Percentiles rank a stretch among this genome's conserved stretches.
Conservation (phyloP, 148 eudicot species). For the Suaeda aralocaspica region DNA sequence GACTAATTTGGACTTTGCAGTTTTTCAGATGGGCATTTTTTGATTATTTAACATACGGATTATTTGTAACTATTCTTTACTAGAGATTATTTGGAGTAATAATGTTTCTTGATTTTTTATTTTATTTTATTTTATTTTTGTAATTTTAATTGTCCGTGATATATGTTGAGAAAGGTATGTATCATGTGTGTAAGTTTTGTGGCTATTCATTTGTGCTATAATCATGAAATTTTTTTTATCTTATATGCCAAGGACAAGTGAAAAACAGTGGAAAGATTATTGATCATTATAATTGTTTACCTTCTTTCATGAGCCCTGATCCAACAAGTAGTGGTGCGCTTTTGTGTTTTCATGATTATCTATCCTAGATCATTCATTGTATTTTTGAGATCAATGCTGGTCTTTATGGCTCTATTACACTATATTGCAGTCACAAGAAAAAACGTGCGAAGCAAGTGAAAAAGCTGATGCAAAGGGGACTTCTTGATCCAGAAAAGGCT, state of each 20-base stretch:
- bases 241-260: not conserved
- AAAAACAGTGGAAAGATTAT: not conserved
- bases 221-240: no score
- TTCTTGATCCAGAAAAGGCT: conserved; percentile 76
- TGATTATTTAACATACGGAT: not conserved
- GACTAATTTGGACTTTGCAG: not conserved
- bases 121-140: no score
- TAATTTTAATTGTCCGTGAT: no score
- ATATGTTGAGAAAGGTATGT: not conserved
- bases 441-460: conserved; percentile 70
- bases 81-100: not conserved
- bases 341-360: not conserved
- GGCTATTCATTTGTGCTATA: not conserved
- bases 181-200: not conserved
- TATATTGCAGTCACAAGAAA: conserved; percentile 56
- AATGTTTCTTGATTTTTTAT: no score
- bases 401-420: not conserved
- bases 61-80: no score
- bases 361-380: not conserved
- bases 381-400: not conserved
- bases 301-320: not conserved
- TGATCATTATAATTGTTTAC: no score
- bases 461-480: conserved; percentile 58
- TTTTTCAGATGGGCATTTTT: no score
- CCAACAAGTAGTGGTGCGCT: not conserved